Percentiles rank a stretch among this genome's conserved stretches.
These are phyloP conservation scores for Domatiomyces catenatus DNA, from an alignment of 2,329 filamentous ascomycete genomes.

Conservation along the genomic window DNA sequence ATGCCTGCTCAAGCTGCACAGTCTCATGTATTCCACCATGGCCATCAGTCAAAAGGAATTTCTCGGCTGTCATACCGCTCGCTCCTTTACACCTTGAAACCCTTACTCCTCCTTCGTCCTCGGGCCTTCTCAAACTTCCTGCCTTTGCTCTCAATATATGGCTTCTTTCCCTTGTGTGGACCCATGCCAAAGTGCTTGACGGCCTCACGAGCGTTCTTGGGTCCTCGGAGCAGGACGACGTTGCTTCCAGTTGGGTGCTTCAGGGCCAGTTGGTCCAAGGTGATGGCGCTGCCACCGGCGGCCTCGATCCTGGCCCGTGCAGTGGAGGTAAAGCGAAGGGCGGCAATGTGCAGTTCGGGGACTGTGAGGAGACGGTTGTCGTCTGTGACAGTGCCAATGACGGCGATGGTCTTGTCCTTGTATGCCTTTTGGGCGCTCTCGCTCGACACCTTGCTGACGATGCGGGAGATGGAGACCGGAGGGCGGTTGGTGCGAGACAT, in stretches of 20 bases:
- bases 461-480: conserved; percentile 85
- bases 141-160: conserved; percentile 93
- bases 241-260: conserved; percentile 90
- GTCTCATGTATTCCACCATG: not conserved
- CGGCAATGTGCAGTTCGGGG: conserved; percentile 86
- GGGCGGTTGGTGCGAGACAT: conserved; percentile 98
- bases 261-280: conserved; percentile 91
- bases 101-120: conserved; percentile 94
- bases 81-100: conserved; percentile 95
- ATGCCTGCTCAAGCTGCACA: not conserved
- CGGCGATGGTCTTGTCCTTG: conserved; percentile 65
- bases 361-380: conserved; percentile 85
- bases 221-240: conserved; percentile 90
- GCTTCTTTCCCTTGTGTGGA: conserved; percentile 98
- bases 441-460: conserved; percentile 46
- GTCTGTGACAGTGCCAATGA: conserved; percentile 91
- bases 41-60: not conserved
- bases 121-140: conserved; percentile 98
- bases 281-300: conserved; percentile 88
- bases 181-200: conserved; percentile 99
- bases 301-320: conserved; percentile 85
- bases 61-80: not conserved
- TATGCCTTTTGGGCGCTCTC: conserved; percentile 40
- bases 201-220: conserved; percentile 95
- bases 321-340: conserved; percentile 90